phyloP scores from a whole-genome alignment of 306 rosid species.

The Quercus bicolor region DNA sequence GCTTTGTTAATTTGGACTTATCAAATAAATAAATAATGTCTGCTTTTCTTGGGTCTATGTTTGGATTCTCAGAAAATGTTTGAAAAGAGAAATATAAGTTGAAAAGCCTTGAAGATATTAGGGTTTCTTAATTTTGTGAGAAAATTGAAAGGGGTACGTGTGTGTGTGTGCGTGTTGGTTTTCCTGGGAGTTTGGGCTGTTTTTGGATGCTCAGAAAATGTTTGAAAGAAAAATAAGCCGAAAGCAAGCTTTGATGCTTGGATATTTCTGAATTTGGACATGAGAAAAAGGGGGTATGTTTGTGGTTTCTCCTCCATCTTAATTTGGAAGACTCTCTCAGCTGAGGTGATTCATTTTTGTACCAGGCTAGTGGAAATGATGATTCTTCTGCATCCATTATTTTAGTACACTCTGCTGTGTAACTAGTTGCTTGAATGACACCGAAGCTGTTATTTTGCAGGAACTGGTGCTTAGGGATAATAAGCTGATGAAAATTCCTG shows the following conservation, averaged over 20 bases:
- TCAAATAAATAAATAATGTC: too few relatives aligned
- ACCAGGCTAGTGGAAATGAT: neutral
- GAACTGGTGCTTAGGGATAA: constrained; percentile 84
- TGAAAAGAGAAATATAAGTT: too few relatives aligned
- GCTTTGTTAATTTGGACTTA: too few relatives aligned
- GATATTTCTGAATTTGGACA: neutral
- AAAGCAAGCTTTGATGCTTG: neutral
- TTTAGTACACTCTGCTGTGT: neutral
- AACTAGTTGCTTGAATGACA: neutral
- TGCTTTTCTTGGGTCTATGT: too few relatives aligned
- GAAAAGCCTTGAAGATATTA: too few relatives aligned
- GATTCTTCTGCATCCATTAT: neutral
- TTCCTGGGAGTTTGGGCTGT: neutral
- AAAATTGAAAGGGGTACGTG: too few relatives aligned
- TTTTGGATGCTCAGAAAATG: neutral
- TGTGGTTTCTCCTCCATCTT: neutral
- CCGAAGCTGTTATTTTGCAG: constrained; percentile 32
- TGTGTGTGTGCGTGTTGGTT: neutral
- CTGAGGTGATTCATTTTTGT: neutral
- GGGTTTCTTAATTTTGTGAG: too few relatives aligned
- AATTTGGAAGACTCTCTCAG: neutral
- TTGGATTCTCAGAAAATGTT: too few relatives aligned
- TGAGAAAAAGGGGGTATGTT: neutral
- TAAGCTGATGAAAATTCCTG: constrained; percentile 64
- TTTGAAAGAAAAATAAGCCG: neutral